Conservation (phyloP, 2,329 filamentous ascomycete genomes). For the Hymenoscyphus occultus region DNA sequence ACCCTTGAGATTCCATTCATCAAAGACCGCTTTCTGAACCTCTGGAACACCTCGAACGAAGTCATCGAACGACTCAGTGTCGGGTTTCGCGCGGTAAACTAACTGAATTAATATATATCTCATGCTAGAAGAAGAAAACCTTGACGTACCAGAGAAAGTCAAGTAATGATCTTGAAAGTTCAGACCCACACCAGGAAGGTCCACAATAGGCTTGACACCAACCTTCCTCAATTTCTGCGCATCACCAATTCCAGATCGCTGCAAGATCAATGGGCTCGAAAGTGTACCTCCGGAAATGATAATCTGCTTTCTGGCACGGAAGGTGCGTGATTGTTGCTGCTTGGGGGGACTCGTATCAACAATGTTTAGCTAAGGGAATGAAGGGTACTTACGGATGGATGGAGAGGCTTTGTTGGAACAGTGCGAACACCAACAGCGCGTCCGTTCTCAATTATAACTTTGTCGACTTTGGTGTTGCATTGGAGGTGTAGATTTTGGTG, state of each 20-base stretch:
- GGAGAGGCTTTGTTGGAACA: conserved; percentile 66
- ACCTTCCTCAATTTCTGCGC: conserved; percentile 46
- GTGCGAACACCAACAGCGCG: conserved; percentile 69
- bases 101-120: background rate
- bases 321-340: conserved; percentile 34
- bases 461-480: conserved; percentile 54
- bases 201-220: conserved; percentile 46
- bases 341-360: conserved; percentile 28
- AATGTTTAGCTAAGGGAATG: conserved; percentile 9
- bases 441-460: conserved; percentile 55
- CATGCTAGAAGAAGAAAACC: background rate
- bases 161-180: conserved; percentile 58
- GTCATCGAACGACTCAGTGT: conserved; percentile 76
- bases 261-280: conserved; percentile 47
- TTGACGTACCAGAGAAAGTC: conserved; percentile 41
- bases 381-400: conserved; percentile 42
- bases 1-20: conserved; percentile 77
- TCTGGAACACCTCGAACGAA: conserved; percentile 72
- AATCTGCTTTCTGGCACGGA: conserved; percentile 43
- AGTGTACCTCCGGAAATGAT: conserved; percentile 42
- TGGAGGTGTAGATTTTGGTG: conserved; percentile 59
- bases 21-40: conserved; percentile 67
- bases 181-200: conserved; percentile 51
- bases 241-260: conserved; percentile 59
- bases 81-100: conserved; percentile 39